These are phyloP conservation scores for Aspergillus arachidicola DNA, from an alignment of 2,329 filamentous ascomycete genomes.

Conservation along the genomic window DNA sequence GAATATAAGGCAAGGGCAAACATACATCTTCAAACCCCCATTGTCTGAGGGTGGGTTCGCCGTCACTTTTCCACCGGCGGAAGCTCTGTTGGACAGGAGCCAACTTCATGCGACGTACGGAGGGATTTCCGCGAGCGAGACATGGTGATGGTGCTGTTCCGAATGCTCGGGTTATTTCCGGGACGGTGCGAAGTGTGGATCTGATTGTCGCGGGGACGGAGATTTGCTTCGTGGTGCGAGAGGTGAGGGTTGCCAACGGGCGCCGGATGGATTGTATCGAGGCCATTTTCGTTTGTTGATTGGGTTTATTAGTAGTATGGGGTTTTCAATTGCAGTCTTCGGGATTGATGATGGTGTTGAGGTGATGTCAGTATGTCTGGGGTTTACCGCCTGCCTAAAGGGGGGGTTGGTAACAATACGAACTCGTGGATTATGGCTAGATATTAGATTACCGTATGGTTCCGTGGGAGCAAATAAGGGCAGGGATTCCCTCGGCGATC, in stretches of 20 bases:
- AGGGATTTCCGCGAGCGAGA: background rate
- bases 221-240: slow-evolving; percentile 7
- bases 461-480: background rate
- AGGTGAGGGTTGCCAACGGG: slow-evolving; percentile 3
- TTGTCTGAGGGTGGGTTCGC: slow-evolving; percentile 18
- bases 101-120: background rate
- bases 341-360: background rate
- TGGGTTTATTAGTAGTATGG: background rate
- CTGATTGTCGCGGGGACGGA: background rate
- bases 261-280: slow-evolving; percentile 13
- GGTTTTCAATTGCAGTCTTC: background rate
- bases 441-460: background rate
- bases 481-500: background rate
- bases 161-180: background rate
- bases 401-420: background rate
- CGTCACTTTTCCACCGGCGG: slow-evolving; percentile 5
- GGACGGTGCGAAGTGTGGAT: background rate
- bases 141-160: background rate
- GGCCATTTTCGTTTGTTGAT: slow-evolving; percentile 13
- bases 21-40: slow-evolving; percentile 43
- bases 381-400: background rate
- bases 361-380: background rate
- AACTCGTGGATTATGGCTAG: background rate
- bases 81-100: background rate
- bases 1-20: background rate